These are phyloP conservation scores for Filobasidium wieringae DNA, from an alignment of 768 basidiomycete species.

Conservation along the genomic window DNA sequence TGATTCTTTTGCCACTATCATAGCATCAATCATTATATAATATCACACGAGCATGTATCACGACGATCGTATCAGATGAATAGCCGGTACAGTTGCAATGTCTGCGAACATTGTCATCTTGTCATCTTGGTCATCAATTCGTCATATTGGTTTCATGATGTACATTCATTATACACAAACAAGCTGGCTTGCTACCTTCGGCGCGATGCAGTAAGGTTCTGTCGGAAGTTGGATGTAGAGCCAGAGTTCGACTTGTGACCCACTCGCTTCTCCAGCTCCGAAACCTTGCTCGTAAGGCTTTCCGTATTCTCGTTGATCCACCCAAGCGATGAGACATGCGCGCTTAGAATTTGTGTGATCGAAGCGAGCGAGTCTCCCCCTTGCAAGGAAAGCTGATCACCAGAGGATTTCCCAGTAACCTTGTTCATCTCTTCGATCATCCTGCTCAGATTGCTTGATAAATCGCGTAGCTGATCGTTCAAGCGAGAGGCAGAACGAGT, in stretches of 20 bases:
- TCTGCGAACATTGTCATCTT: background rate
- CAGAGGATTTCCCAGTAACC: slow-evolving; percentile 1
- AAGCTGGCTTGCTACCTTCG: too few relatives aligned
- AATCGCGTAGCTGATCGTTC: slow-evolving; percentile 9
- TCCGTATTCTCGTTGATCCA: slow-evolving; percentile 14
- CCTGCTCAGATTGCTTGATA: slow-evolving; percentile 4
- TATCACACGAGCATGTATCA: too few relatives aligned
- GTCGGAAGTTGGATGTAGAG: background rate
- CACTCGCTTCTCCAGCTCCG: slow-evolving; percentile 9
- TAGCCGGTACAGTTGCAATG: too few relatives aligned
- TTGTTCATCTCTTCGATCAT: slow-evolving; percentile 16
- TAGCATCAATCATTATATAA: too few relatives aligned
- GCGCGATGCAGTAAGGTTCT: background rate
- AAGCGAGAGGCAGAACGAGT: slow-evolving; percentile 4
- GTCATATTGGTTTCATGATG: background rate
- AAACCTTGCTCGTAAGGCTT: slow-evolving; percentile 4
- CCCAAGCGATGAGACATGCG: slow-evolving; percentile 10
- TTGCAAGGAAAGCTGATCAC: background rate
- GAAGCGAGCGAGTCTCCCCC: slow-evolving; percentile 7
- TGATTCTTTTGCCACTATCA: too few relatives aligned
- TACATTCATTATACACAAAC: too few relatives aligned
- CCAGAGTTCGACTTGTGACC: background rate
- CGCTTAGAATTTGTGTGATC: slow-evolving; percentile 13
- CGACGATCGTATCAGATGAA: too few relatives aligned
- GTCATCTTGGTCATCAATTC: background rate